A percentile compares a stretch with the other conserved stretches of the same genome.
phyloP scores from a whole-genome alignment of 306 rosid genomes.

The Pachyrhizus erosus region DNA sequence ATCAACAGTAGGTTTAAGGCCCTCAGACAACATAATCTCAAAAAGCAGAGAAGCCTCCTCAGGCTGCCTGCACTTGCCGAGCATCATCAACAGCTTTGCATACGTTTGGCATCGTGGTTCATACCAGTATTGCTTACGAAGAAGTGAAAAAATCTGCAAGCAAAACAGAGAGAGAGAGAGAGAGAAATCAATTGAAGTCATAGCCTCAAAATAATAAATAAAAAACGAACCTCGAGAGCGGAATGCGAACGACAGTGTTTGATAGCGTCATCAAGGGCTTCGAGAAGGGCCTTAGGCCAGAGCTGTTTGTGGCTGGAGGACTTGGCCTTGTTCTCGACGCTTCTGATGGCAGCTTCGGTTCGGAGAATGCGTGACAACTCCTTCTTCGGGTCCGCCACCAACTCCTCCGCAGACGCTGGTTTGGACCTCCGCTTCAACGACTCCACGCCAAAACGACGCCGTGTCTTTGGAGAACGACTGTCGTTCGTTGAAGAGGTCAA shows the following conservation, averaged over 20 bases:
- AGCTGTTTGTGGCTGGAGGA: constrained; percentile 69
- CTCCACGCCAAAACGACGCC: constrained; percentile 36
- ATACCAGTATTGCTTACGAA: constrained; percentile 89
- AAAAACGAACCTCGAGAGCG: constrained; percentile 65
- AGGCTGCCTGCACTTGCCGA: constrained; percentile 83
- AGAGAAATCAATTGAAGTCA: neutral
- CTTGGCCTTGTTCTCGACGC: constrained; percentile 66
- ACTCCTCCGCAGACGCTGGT: constrained; percentile 47
- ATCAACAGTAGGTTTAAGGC: constrained; percentile 79
- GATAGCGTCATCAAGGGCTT: constrained; percentile 83
- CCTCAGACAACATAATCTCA: constrained; percentile 79
- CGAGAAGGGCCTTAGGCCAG: constrained; percentile 86
- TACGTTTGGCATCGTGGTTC: constrained; percentile 86
- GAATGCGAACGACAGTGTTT: constrained; percentile 55
- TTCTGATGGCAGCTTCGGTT: constrained; percentile 82
- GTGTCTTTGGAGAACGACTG: constrained; percentile 18
- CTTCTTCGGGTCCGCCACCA: constrained; percentile 65
- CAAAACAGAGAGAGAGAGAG: too few species aligned
- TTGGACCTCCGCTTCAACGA: constrained; percentile 56
- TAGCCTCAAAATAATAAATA: too few species aligned
- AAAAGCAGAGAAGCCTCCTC: constrained; percentile 72
- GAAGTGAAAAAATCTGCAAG: constrained; percentile 81
- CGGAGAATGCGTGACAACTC: constrained; percentile 81
- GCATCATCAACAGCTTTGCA: constrained; percentile 80
- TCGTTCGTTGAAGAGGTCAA: constrained; percentile 37